A percentile compares a stretch with the other conserved stretches of the same genome.
phyloP scores from a whole-genome alignment of 352 stramenopile genomes.

The Elongisporangium anandrum region DNA sequence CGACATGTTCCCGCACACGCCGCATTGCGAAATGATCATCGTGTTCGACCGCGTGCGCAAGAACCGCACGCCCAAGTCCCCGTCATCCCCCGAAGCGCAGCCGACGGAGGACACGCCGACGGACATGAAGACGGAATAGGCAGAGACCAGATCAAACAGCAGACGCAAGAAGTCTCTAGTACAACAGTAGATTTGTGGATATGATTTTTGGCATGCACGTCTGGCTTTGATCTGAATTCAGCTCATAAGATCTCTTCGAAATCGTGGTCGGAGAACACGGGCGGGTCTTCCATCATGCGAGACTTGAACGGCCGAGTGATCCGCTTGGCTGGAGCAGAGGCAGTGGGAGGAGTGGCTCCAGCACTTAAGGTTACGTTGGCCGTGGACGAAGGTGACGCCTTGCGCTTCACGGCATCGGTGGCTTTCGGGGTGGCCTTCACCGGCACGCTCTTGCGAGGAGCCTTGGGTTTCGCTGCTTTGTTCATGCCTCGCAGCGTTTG shows the following conservation, averaged over 20 bases:
- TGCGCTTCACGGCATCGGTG: constrained; percentile 36
- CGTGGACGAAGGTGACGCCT: constrained; percentile 7
- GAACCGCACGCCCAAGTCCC: constrained; percentile 10
- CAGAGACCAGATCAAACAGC: neutral
- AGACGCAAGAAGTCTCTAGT: constrained; percentile 2
- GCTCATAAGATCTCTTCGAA: constrained; percentile 48
- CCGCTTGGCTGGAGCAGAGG: constrained; percentile 34
- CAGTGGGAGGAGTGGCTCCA: constrained; percentile 5
- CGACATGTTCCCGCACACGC: constrained; percentile 98
- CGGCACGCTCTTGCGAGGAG: constrained; percentile 33
- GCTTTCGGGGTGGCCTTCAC: constrained; percentile 23
- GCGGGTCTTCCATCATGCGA: constrained; percentile 62
- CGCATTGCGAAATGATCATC: constrained; percentile 98
- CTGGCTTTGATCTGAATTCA: neutral
- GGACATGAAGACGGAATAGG: neutral
- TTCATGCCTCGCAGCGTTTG: constrained; percentile 64
- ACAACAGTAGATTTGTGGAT: constrained; percentile 13
- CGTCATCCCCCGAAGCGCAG: constrained; percentile 2
- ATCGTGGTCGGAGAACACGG: constrained; percentile 50
- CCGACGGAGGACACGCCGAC: neutral
- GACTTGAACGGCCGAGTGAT: constrained; percentile 79
- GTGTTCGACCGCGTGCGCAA: constrained; percentile 91
- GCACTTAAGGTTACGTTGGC: neutral
- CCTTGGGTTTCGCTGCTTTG: constrained; percentile 61
- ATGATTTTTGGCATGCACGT: neutral